Evolutionary conservation across 805 yeast genomes (phyloP).

Genomic region (Yamadazyma philogaea): DNA sequence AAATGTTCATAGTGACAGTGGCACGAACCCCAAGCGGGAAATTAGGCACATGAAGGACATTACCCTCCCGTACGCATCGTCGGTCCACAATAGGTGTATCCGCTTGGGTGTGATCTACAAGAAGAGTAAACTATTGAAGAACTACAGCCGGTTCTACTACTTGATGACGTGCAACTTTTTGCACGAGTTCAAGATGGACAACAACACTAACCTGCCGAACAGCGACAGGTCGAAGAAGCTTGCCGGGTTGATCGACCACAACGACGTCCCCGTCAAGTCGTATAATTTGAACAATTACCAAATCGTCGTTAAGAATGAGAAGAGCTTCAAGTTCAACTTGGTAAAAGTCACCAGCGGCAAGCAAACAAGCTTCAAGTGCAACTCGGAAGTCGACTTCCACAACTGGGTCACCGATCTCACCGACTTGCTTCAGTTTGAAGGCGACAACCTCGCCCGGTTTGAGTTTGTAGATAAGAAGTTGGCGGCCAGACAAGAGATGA

Average conservation of each 20-base stretch:
- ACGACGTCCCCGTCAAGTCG: conserved; percentile 39
- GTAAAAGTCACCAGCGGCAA: conserved; percentile 24
- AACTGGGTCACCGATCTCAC: conserved; percentile 56
- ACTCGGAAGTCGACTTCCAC: conserved; percentile 39
- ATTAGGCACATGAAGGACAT: conserved; percentile 46
- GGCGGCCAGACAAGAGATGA: conserved; percentile 16
- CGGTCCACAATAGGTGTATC: conserved; percentile 39
- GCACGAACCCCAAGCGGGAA: conserved; percentile 43
- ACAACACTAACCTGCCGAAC: not conserved
- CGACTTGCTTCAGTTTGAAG: conserved; percentile 48
- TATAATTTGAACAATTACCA: conserved; percentile 39
- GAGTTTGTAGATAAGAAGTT: conserved; percentile 44
- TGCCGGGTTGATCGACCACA: conserved; percentile 40
- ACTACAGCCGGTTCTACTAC: conserved; percentile 35
- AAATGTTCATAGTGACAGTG: conserved; percentile 34
- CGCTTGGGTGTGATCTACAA: conserved; percentile 41
- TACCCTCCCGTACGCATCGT: conserved; percentile 31
- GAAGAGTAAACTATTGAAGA: conserved; percentile 40
- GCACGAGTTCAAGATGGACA: conserved; percentile 40
- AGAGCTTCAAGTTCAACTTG: conserved; percentile 33
- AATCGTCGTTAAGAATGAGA: conserved; percentile 31
- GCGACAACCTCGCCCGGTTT: conserved; percentile 48
- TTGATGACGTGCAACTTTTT: conserved; percentile 42
- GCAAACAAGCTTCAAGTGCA: conserved; percentile 43
- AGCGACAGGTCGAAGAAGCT: conserved; percentile 25